Percentiles rank a stretch among this genome's conserved stretches.
These are phyloP conservation scores for Paracorniculantispora psalliotae DNA, from an alignment of 2,329 filamentous ascomycete genomes.

Conservation along the genomic window DNA sequence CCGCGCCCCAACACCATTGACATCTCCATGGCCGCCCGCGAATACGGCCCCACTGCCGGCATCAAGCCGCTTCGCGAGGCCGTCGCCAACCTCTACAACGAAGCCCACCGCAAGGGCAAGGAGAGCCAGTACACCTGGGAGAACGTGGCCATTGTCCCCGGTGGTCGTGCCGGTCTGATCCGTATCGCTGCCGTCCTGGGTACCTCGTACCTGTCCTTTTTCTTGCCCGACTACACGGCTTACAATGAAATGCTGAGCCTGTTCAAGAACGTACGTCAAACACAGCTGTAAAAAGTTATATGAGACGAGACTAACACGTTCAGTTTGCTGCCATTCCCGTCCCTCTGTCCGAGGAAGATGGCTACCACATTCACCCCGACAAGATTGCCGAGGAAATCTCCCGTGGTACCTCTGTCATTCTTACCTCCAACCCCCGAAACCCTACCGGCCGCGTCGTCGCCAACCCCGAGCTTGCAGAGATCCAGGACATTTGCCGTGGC, in stretches of 20 bases:
- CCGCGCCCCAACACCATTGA: slow-evolving; percentile 73
- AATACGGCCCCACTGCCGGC: slow-evolving; percentile 91
- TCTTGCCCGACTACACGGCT: slow-evolving; percentile 91
- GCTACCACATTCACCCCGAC: slow-evolving; percentile 88
- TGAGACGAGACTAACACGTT: background rate
- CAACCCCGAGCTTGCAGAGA: slow-evolving; percentile 80
- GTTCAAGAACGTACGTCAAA: slow-evolving; percentile 70
- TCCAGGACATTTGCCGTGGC: slow-evolving; percentile 88
- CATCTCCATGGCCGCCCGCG: slow-evolving; percentile 70
- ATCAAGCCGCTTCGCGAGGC: slow-evolving; percentile 87
- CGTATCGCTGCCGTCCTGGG: slow-evolving; percentile 91
- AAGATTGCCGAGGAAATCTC: slow-evolving; percentile 90
- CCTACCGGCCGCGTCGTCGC: slow-evolving; percentile 84
- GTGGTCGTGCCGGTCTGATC: slow-evolving; percentile 87
- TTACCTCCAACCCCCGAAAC: slow-evolving; percentile 94
- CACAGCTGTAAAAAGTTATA: no score
- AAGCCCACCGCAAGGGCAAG: slow-evolving; percentile 83
- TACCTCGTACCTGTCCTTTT: slow-evolving; percentile 89
- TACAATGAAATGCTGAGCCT: slow-evolving; percentile 97
- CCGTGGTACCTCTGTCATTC: slow-evolving; percentile 78
- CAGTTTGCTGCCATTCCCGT: slow-evolving; percentile 83
- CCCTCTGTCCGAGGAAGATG: slow-evolving; percentile 76
- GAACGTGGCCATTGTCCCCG: slow-evolving; percentile 94
- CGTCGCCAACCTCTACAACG: slow-evolving; percentile 89
- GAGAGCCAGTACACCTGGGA: slow-evolving; percentile 91